phyloP scores from a whole-genome alignment of 768 basidiomycete species.

The Peribolospora kevripleyi region DNA sequence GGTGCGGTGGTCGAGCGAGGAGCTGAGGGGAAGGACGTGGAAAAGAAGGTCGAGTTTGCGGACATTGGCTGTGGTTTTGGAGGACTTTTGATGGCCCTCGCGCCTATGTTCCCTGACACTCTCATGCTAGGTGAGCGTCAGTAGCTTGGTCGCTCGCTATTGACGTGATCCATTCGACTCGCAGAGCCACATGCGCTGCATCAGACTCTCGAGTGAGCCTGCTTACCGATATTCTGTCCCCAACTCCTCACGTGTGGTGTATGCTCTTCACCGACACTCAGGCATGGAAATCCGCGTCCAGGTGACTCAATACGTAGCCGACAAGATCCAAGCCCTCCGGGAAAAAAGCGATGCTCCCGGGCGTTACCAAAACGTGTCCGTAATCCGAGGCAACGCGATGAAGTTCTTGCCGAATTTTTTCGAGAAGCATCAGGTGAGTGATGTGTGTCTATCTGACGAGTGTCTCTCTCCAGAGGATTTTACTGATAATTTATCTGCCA shows the following conservation, averaged over 20 bases:
- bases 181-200: no score
- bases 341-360: slow-evolving; percentile 1
- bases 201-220: background rate
- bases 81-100: slow-evolving; percentile 65
- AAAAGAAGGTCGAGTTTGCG: slow-evolving; percentile 66
- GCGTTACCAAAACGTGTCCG: slow-evolving; percentile 43
- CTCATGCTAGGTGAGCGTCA: slow-evolving; percentile 61
- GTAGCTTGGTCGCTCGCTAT: background rate
- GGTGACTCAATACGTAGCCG: slow-evolving; percentile 85
- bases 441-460: background rate
- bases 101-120: slow-evolving; percentile 69
- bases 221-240: background rate
- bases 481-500: background rate
- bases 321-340: slow-evolving; percentile 82
- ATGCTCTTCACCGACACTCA: slow-evolving; percentile 18
- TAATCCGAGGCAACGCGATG: slow-evolving; percentile 92
- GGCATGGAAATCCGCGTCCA: slow-evolving; percentile 94
- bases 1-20: slow-evolving; percentile 5
- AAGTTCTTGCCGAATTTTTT: slow-evolving; percentile 97
- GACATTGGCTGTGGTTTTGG: slow-evolving; percentile 98
- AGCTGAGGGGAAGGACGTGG: slow-evolving; percentile 12
- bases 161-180: no score
- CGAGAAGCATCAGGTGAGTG: slow-evolving; percentile 42
- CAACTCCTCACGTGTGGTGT: background rate
- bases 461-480: background rate